These are phyloP conservation scores for Colletotrichum orbiculare DNA, from an alignment of 2,329 filamentous ascomycete species.

Conservation along the genomic window DNA sequence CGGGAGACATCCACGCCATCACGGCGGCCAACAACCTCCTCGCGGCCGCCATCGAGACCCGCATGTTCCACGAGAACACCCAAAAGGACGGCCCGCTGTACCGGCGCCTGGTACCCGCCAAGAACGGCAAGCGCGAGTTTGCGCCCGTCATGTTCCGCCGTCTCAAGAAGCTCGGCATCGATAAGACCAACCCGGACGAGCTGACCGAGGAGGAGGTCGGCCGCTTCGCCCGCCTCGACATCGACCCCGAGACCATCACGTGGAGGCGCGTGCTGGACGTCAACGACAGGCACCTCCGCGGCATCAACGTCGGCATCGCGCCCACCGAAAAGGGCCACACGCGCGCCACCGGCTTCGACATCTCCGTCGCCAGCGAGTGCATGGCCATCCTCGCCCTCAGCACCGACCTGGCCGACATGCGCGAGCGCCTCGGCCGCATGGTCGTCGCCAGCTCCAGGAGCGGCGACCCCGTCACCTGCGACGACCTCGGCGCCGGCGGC, in stretches of 20 bases:
- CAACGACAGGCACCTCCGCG: conserved; percentile 93
- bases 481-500: conserved; percentile 93
- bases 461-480: conserved; percentile 93
- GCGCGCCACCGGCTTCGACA: conserved; percentile 94
- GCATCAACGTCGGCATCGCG: conserved; percentile 88
- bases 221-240: conserved; percentile 92
- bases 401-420: conserved; percentile 87
- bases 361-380: conserved; percentile 96
- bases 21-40: conserved; percentile 97
- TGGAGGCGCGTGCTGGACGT: conserved; percentile 97
- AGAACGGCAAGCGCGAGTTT: conserved; percentile 91
- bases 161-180: conserved; percentile 93
- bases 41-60: conserved; percentile 94
- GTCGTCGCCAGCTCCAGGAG: conserved; percentile 87
- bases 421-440: conserved; percentile 94
- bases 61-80: conserved; percentile 97
- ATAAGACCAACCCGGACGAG: conserved; percentile 92
- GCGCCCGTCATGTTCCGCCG: conserved; percentile 91
- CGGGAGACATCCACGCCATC: conserved; percentile 97
- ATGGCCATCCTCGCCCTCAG: conserved; percentile 98
- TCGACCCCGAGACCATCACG: conserved; percentile 96
- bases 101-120: conserved; percentile 85
- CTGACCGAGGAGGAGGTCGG: conserved; percentile 89
- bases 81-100: conserved; percentile 92
- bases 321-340: conserved; percentile 90